These are phyloP conservation scores for Naganishia albida DNA, from an alignment of 1,284 basidiomycete genomes.

Conservation along the genomic window DNA sequence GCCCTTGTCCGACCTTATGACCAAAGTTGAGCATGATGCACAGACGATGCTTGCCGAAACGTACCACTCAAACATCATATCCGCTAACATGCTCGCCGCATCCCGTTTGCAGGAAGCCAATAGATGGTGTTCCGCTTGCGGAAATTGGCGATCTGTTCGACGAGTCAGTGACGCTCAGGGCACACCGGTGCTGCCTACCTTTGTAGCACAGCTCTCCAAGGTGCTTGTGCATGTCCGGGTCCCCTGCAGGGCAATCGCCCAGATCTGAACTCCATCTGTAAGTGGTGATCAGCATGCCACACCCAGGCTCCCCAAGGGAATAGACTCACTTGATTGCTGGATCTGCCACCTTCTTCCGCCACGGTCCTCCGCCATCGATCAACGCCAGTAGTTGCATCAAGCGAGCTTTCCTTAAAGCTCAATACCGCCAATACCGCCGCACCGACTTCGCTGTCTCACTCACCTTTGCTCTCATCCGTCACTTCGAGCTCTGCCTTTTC, in stretches of 20 bases:
- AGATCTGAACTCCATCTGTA: conserved; percentile 76
- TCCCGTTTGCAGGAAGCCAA: conserved; percentile 81
- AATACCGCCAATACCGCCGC: neutral
- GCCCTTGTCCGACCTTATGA: conserved; percentile 45
- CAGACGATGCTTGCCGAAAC: conserved; percentile 7
- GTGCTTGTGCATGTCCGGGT: conserved; percentile 81
- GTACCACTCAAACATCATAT: conserved; percentile 80
- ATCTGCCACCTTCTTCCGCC: conserved; percentile 57
- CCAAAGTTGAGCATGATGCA: conserved; percentile 12
- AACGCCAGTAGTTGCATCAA: conserved; percentile 56
- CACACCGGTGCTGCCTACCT: conserved; percentile 58
- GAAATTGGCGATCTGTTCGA: conserved; percentile 67
- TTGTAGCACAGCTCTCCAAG: conserved; percentile 83
- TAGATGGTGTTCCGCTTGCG: conserved; percentile 74
- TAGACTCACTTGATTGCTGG: conserved; percentile 51
- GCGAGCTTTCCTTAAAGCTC: conserved; percentile 40
- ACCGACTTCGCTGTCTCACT: conserved; percentile 39
- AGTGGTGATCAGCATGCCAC: neutral
- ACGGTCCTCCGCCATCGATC: conserved; percentile 51
- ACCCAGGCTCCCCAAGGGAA: neutral
- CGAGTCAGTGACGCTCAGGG: conserved; percentile 31
- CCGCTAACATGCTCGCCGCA: conserved; percentile 78
- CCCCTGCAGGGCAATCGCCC: conserved; percentile 75
- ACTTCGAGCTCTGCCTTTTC: conserved; percentile 68
- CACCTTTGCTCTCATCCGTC: conserved; percentile 68